A percentile compares a stretch with the other conserved stretches of the same genome.
Evolutionary conservation across 345 rosid genomes (phyloP).

Genomic region (Hibiscus tridactylites): DNA sequence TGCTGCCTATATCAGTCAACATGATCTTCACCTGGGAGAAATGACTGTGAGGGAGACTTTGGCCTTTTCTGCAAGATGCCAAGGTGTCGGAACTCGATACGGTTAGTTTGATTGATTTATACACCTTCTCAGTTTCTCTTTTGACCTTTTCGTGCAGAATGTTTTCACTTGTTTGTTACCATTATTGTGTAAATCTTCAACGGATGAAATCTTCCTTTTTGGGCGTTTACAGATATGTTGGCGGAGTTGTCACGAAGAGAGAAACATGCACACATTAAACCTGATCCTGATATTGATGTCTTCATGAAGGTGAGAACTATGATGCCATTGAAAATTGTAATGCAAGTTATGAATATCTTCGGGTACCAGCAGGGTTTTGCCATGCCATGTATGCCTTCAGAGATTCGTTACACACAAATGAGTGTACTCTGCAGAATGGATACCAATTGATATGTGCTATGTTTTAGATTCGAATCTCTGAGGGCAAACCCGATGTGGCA

Average conservation of each 20-base stretch:
- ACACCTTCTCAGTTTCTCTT: neutral
- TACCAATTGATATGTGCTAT: no score
- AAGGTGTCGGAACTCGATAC: constrained; percentile 54
- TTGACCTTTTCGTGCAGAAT: neutral
- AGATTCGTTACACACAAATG: no score
- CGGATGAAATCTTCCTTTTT: neutral
- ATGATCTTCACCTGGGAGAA: constrained; percentile 69
- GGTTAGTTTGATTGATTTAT: constrained; percentile 23
- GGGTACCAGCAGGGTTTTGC: no score
- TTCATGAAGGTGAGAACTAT: constrained; percentile 61
- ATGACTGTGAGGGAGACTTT: constrained; percentile 86
- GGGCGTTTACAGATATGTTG: constrained; percentile 5
- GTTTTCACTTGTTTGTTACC: neutral
- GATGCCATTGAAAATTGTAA: neutral
- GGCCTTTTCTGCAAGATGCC: constrained; percentile 80
- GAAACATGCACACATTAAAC: constrained; percentile 57
- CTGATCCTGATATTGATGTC: constrained; percentile 71
- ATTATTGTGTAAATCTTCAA: neutral
- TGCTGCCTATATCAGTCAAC: constrained; percentile 53
- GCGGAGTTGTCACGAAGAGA: constrained; percentile 31
- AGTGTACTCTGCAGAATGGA: no score
- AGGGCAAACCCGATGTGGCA: no score
- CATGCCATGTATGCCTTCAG: no score
- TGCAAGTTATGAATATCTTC: neutral
- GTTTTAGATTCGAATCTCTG: no score